Percentiles rank a stretch among this genome's conserved stretches.
Evolutionary conservation across 1,284 basidiomycete genomes (phyloP).

Genomic region (Austroboletus niveus): DNA sequence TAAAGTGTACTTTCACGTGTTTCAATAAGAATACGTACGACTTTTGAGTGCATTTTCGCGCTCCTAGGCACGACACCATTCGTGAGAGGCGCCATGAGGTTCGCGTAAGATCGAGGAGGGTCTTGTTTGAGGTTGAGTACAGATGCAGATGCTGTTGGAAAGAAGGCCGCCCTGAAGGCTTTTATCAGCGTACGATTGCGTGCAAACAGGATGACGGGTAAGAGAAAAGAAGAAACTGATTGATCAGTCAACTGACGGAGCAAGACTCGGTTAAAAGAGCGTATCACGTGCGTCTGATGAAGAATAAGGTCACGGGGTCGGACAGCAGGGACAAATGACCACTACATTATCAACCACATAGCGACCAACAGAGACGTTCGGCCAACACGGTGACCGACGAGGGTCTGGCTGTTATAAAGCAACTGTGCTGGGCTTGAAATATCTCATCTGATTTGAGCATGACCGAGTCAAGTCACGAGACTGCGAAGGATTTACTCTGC

Average conservation of each 20-base stretch:
- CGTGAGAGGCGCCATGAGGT: conserved; percentile 44
- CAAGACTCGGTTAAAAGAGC: neutral
- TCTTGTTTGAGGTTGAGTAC: conserved; percentile 17
- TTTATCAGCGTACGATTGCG: conserved; percentile 20
- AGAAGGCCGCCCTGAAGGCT: conserved; percentile 23
- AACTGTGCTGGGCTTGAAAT: too few species aligned
- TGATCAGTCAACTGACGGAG: conserved; percentile 2
- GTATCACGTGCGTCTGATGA: conserved; percentile 9
- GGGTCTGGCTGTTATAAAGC: too few species aligned
- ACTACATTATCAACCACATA: too few species aligned
- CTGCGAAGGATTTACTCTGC: too few species aligned
- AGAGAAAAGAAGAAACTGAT: neutral
- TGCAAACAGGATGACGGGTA: conserved; percentile 26
- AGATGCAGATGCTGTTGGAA: conserved; percentile 27
- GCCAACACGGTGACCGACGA: too few species aligned
- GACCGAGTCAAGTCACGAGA: too few species aligned
- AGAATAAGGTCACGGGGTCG: conserved; percentile 12
- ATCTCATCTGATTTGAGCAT: too few species aligned
- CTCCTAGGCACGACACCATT: conserved; percentile 35
- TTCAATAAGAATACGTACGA: conserved; percentile 40
- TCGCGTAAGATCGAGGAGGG: conserved; percentile 8
- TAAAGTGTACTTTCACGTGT: neutral
- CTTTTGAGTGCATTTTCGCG: conserved; percentile 60
- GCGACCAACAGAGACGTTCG: too few species aligned
- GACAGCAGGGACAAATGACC: too few species aligned